Evolutionary conservation across 139 green algal species (phyloP), one percentile per base, ranked within the genome.

Genomic region (Marvania coccoides): DNA sequence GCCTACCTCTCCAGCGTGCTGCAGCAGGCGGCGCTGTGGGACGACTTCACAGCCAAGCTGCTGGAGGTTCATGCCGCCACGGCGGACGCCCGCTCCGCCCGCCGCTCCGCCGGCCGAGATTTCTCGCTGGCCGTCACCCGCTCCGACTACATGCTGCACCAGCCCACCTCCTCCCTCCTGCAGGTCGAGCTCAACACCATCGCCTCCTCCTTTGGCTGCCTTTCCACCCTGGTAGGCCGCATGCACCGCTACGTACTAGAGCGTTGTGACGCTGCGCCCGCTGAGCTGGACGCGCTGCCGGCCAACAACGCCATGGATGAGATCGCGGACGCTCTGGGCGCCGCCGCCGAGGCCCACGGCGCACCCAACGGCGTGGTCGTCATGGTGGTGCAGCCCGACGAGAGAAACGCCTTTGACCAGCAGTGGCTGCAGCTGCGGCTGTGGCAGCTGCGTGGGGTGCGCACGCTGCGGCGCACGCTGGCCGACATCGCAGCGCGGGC

Each of bases 171-270:
- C 19, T 75, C 69, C 6, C 80, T 97, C 47, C 69, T 99, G 77
- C 89, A 96, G 82, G 90, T 99, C 34, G 94, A 98, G 83, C 65
- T 99, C 23, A 98, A 99, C 85, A 99, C 92, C 6, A 97, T 99
- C 35, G 87, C 91, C 15, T 92, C 87, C 2, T 96, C 86, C 24
- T 99, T 98, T 73, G 90, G 82, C 23, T 91, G 83, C 72, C 85
- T 97, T 13, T 75, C 60, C 37, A 84, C 82, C 2, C 72, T 88
- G 31, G 82, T 87, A 10, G 75, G 78, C 6, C 64, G 54, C 23
- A 69, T 97, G 71, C 91, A 96, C 72, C 38, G 33, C 23, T 86
- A 87, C 67, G 61, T 89, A 13, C 28, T 82, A 36, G 63, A 78
- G 33, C 45, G 59, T 8, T 38, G 54, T 57, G 72, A 37, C 9